Conservation (phyloP, 192 early-diverging fungal genomes). For the Mortierella alpina region DNA sequence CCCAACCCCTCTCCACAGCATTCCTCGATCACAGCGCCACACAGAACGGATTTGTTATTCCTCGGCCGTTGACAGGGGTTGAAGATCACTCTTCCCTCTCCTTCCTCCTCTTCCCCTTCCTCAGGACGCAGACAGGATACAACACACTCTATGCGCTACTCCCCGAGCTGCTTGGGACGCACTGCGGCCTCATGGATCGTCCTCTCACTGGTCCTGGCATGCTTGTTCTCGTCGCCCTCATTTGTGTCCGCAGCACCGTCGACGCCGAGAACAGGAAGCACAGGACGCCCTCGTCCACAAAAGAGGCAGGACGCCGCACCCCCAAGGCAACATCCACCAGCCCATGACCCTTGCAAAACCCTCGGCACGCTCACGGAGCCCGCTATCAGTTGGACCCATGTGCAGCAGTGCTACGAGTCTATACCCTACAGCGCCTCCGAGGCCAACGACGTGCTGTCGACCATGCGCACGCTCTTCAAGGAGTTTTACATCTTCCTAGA, state of each 20-base stretch:
- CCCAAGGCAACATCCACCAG: background rate
- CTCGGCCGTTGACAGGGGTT: background rate
- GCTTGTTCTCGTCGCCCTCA: no score
- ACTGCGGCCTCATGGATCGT: no score
- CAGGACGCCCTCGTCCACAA: no score
- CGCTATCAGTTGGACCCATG: slow-evolving; percentile 12
- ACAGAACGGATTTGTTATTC: background rate
- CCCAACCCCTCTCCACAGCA: background rate
- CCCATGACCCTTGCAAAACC: slow-evolving; percentile 21
- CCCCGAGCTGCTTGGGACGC: no score
- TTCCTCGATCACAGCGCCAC: background rate
- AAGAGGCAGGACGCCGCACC: background rate
- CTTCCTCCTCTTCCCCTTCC: background rate
- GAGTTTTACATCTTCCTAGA: slow-evolving; percentile 53
- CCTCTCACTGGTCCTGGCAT: no score
- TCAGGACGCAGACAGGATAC: no score
- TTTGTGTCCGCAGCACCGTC: no score
- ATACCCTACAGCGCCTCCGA: slow-evolving; percentile 32
- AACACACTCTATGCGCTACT: no score
- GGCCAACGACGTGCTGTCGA: slow-evolving; percentile 24
- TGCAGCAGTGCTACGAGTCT: slow-evolving; percentile 24
- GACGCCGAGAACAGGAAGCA: no score
- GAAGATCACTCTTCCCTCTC: background rate
- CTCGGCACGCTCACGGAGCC: slow-evolving; percentile 15
- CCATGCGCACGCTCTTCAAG: slow-evolving; percentile 23